phyloP scores from a whole-genome alignment of 2,329 filamentous ascomycete genomes.

The Colletotrichum sublineola region DNA sequence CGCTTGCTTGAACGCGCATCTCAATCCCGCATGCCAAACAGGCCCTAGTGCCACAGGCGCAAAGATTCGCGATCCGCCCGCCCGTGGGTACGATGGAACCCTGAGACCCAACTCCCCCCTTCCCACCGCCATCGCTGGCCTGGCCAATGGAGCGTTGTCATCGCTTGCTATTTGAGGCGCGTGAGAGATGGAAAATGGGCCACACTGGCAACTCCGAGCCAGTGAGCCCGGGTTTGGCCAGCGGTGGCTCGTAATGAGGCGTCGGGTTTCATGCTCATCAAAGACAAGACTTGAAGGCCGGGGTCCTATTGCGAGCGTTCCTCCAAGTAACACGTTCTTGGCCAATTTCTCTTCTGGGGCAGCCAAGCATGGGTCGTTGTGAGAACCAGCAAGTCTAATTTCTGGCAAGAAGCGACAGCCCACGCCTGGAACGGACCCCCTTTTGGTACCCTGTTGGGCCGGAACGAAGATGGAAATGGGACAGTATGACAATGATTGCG shows the following conservation, averaged over 20 bases:
- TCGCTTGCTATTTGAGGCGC: conserved; percentile 40
- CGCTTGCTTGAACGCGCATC: conserved; percentile 37
- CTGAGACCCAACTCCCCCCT: conserved; percentile 26
- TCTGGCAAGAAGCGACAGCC: conserved; percentile 35
- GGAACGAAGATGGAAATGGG: conserved; percentile 21
- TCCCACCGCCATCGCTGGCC: conserved; percentile 26
- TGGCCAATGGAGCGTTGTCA: conserved; percentile 23
- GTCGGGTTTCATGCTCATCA: conserved; percentile 33
- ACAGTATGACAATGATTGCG: conserved; percentile 34
- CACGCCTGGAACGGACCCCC: conserved; percentile 30
- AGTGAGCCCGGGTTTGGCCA: conserved; percentile 28
- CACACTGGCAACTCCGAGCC: conserved; percentile 2
- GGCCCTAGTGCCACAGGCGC: conserved; percentile 37
- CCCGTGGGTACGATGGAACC: conserved; percentile 39
- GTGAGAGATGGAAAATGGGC: conserved; percentile 34
- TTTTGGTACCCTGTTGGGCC: conserved; percentile 13
- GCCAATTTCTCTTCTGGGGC: conserved; percentile 40
- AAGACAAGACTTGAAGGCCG: conserved; percentile 38
- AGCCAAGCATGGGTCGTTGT: conserved; percentile 41
- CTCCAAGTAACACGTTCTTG: conserved; percentile 37
- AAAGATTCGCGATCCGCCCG: conserved; percentile 42
- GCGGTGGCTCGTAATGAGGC: conserved; percentile 37
- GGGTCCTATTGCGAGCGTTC: conserved; percentile 18
- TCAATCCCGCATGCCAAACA: conserved; percentile 41
- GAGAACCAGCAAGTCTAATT: conserved; percentile 30